Base-by-base conservation (phyloP, 805 yeast species). In the Cyberlindnera lachancei region DNA sequence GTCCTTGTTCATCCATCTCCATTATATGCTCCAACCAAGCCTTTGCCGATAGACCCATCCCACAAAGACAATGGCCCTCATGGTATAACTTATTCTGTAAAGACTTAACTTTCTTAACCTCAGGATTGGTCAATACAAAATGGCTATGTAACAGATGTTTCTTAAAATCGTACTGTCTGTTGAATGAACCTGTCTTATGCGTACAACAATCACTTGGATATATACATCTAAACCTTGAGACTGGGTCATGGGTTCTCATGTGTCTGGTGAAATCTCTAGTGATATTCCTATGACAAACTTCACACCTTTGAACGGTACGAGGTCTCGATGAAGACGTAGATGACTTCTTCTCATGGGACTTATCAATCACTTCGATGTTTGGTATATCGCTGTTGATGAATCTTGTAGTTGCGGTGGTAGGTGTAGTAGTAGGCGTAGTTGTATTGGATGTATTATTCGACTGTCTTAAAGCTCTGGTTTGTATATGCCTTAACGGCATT, bases 101-200 rank as follows among this genome's bases (percentile, higher is more conserved):
- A 35, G 70, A 73, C 37, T 70, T 71, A 15, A 33, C 15, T 23
- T 60, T 58, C 21, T 36, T 42, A 4, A 35, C 44, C 5, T 59
- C 56, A 11, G 42, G 44, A 37, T 70, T 60, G 41, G 73, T 76
- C 47, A 75, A 75, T 28, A 50, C 51, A 48, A 77, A 77, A 42
- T 77, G 85, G 33, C 67, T 59, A 47, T 75, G 78, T 25, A 77
- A 54, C 33, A 77, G 53, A 46, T 77, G 85, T 48, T 77, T 77
- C 47, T 77, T 77, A 59, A 62, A 75, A 49, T 77, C 85, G 50
- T 77, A 77, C 6, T 79, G 80, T 29, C 85, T 59, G 53, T 77
- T 77, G 58, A 77, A 77, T 45, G 62, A 70, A 18, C 81, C 77
- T 12, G 75, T 63, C 46, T 68, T 73, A 48, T 76, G 83, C 4